Conservation (phyloP, 2,329 filamentous ascomycete species). For the Moelleriella libera region DNA sequence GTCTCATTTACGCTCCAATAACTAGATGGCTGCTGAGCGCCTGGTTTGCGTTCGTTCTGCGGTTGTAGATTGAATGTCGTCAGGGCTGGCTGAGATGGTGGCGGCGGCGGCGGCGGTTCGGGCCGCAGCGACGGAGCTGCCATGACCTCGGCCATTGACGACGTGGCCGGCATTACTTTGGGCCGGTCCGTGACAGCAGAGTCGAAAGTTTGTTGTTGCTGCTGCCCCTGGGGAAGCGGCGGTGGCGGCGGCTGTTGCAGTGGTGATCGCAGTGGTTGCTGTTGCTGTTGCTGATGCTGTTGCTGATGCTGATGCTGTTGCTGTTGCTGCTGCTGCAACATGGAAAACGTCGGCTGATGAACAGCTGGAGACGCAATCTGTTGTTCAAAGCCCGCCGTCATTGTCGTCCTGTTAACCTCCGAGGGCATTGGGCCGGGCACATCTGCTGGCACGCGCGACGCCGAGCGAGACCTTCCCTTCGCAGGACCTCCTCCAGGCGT, state of each 20-base stretch:
- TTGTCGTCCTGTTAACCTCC: not conserved
- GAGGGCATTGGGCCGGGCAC: slow-evolving; percentile 4
- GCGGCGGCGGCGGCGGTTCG: slow-evolving; percentile 32
- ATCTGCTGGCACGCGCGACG: slow-evolving; percentile 31
- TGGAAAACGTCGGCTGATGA: not conserved
- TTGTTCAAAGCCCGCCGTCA: not conserved
- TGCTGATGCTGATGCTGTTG: not conserved
- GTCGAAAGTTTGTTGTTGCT: not conserved
- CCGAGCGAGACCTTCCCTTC: slow-evolving; percentile 40
- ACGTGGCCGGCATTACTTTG: slow-evolving; percentile 7
- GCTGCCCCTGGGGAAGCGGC: not conserved
- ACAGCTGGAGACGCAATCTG: slow-evolving; percentile 14
- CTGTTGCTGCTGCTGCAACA: slow-evolving; percentile 3
- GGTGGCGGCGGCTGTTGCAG: not conserved
- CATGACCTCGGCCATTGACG: slow-evolving; percentile 37
- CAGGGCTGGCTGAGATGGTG: slow-evolving; percentile 17
- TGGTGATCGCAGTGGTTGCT: not conserved
- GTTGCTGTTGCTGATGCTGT: not conserved
- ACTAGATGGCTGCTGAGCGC: slow-evolving; percentile 54
- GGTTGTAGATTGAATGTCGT: slow-evolving; percentile 36
- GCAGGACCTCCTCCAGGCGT: slow-evolving; percentile 20
- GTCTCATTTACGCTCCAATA: slow-evolving; percentile 81
- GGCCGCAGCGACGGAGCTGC: slow-evolving; percentile 41
- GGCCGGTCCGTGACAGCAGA: not conserved
- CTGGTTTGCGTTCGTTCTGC: slow-evolving; percentile 34